Evolutionary conservation across 1,139 yeast genomes (phyloP), one percentile per base, ranked within the genome.

Genomic region (Magnusiomyces fungicola): DNA sequence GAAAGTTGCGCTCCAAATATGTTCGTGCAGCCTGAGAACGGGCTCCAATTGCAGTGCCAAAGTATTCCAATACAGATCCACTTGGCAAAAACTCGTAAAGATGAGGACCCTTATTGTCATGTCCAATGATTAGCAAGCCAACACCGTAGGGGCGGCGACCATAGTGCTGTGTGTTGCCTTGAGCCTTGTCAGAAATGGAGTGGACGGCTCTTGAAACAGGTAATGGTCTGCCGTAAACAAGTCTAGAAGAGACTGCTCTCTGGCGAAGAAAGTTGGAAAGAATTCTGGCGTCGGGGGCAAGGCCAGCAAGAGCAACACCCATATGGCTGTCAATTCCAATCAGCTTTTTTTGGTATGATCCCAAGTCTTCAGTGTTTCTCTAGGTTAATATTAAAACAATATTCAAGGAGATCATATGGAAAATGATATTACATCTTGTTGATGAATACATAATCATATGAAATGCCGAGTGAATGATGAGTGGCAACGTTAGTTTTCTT

Each of bases 21-120:
- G 99, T 92, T 70, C 96, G 38, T n/a, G 97, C 97, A 45, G 97
- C 97, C 70, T 92, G 99, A 1, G 97, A 89, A 64, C 99, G 79
- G 16, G 99, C 98, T 46, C 99, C 99, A 64, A 92, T 89, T 41
- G 98, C 96, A 10, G 97, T 84, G 38, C 96, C 98, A 58, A 75
- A 79, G 65, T 90, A 86, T 67, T 92, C 97, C 63, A 89, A 74
- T 23, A 85, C 95, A 29, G 94, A 83, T 3, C 99, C 99, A 10
- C 95, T 83, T 21, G 98, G 98, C 65, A 87, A 90, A 69, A 92
- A 94, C 71, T 94, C 99, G 66, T 81, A 83, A 58, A 92, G 73
- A 68, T 92, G 98, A 14, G 97, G 86, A 10, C 98, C 98, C 36
- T 89, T 78, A 64, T 86, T 95, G 66, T 92, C 99, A 64, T 79